Evolutionary conservation across 768 basidiomycete species (phyloP), one percentile per base, ranked within the genome.

Genomic region (Boletus sp.): DNA sequence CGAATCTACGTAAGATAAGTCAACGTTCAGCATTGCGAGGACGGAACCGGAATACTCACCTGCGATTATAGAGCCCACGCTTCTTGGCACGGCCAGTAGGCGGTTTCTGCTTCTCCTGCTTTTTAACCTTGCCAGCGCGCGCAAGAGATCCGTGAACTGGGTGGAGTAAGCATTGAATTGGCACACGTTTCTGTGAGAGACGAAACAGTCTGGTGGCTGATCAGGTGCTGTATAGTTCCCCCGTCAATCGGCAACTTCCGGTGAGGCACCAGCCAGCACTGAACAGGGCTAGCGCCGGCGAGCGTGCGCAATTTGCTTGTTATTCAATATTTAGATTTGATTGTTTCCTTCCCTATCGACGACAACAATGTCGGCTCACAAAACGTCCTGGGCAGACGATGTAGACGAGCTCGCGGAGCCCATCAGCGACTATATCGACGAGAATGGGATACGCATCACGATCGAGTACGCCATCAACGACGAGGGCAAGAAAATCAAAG

Each of bases 81-180:
- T 97, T 98, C 87, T 97, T 96, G 55, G 96, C 95, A 69, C 95
- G 92, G 58, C 96, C 94, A 75, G 92, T 96, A 49, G 91, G 85
- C 25, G 83, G 83, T 84, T 97, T 98, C 85, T 94, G 90, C 87
- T 97, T 98, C 80, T 98, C 95, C 80, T 96, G 91, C 74, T 86
- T 84, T 70, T 97, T 95, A 71, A 97, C 95, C 84, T 98, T 97
- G 76, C 95, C 95, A 69, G 94, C 93, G 81, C 94, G 93, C 79
- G 93, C 93, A 78, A 97, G 93, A 73, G 93, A 97, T 74, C 94
- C 93, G 87, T 97, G 93, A 79, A 96, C 94, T 93, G 19, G n/a
- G 10, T 21, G 8, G 27, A 15, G 30, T 8, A 32, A 49, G 21
- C 13, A 42, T 25, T 21, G 32, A 37, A 23, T 25, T 21, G 21